Base-by-base conservation (phyloP, 164 flowering plant species). In the Umbilicus rupestris region DNA sequence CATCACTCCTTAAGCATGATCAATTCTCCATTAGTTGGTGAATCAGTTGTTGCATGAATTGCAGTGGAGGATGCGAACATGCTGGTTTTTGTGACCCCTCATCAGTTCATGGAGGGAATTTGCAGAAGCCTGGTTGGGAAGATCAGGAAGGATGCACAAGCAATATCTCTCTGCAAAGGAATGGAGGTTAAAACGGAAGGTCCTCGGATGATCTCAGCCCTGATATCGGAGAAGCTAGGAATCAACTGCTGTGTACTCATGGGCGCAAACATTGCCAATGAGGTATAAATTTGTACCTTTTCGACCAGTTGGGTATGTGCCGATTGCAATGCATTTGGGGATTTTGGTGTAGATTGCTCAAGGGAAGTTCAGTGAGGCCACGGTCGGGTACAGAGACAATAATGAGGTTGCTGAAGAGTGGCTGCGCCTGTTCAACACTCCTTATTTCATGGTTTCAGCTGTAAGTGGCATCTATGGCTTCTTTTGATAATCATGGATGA, bases 241-340 rank as follows among this genome's bases (percentile, higher is more conserved):
- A 73, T 87, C 39, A 89, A 85, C 68, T 94, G 98, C 67, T 94
- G 92, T 70, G 98, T 94, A 60, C 78, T 94, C 20, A 94, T 94
- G 98, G 98, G 98, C 0, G 96, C 98, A 33, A 94, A 94, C 78
- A 91, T 94, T 35, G 97, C 97, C 29, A 83, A 87, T 66, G 98
- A 94, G 92, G 98, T 86, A 71, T 0, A n/a, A n/a, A n/a, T n/a
- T n/a, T n/a, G n/a, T n/a, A n/a, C n/a, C n/a, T n/a, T n/a, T n/a
- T n/a, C n/a, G n/a, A n/a, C n/a, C n/a, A n/a, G n/a, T n/a, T n/a
- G n/a, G n/a, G n/a, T n/a, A n/a, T n/a, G n/a, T n/a, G n/a, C n/a
- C n/a, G 5, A 19, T 33, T 16, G 5, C 20, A 19, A 29, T 17
- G 65, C 29, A 11, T 33, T 70, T 28, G 39, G 16, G 41, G 57